phyloP scores from a whole-genome alignment of 768 basidiomycete species.

The Rubroboletus satanas region DNA sequence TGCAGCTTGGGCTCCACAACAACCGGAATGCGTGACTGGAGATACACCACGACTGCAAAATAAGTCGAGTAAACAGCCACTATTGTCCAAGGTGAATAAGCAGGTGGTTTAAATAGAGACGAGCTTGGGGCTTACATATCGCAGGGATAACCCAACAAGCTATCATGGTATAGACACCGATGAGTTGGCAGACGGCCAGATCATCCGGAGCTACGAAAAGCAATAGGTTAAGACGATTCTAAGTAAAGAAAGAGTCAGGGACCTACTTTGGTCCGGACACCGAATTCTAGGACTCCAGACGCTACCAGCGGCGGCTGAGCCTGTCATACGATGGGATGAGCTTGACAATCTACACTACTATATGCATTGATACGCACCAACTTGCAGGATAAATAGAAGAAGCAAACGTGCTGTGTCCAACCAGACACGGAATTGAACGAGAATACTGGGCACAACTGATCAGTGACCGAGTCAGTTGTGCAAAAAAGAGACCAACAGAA shows the following conservation, averaged over 20 bases:
- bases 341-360: neutral
- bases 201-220: conserved; percentile 35
- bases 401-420: conserved; percentile 50
- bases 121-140: conserved; percentile 39
- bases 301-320: conserved; percentile 41
- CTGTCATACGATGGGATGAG: conserved; percentile 23
- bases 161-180: conserved; percentile 46
- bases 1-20: conserved; percentile 10
- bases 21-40: conserved; percentile 29
- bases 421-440: conserved; percentile 49
- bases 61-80: conserved; percentile 44
- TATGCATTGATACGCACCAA: conserved; percentile 34
- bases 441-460: conserved; percentile 32
- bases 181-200: conserved; percentile 43
- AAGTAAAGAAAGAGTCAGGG: neutral
- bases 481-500: conserved; percentile 36
- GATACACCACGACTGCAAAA: conserved; percentile 37
- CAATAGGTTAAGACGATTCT: neutral
- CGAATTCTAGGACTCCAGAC: conserved; percentile 40
- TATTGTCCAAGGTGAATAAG: conserved; percentile 20
- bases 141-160: conserved; percentile 53
- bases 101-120: neutral
- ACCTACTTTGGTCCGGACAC: conserved; percentile 44
- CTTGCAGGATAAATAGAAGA: conserved; percentile 43
- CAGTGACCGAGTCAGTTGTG: neutral